phyloP scores from a whole-genome alignment of 106 monocot genomes.

The Phalaenopsis equestris region DNA sequence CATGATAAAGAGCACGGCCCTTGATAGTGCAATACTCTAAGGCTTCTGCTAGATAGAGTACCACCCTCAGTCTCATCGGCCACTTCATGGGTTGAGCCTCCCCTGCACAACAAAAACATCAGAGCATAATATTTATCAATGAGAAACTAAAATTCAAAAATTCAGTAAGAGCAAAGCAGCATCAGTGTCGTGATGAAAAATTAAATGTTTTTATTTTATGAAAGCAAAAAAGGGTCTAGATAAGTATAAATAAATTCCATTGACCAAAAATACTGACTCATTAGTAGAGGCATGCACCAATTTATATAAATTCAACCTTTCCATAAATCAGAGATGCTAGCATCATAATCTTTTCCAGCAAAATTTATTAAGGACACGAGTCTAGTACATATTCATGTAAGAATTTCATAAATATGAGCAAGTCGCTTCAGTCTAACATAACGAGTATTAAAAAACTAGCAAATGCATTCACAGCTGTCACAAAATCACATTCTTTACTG shows the following conservation, averaged over 20 bases:
- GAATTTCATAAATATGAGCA: background rate
- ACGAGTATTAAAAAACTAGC: background rate
- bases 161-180: background rate
- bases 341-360: background rate
- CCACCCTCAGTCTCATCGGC: slow-evolving; percentile 42
- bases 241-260: background rate
- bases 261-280: background rate
- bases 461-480: background rate
- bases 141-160: background rate
- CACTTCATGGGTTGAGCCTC: slow-evolving; percentile 34
- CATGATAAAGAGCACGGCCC: slow-evolving; percentile 39
- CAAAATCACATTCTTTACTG: background rate
- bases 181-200: background rate
- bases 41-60: slow-evolving; percentile 36
- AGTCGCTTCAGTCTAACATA: background rate
- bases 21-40: slow-evolving; percentile 37
- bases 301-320: background rate
- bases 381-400: background rate
- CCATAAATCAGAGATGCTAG: background rate
- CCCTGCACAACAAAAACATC: slow-evolving; percentile 17
- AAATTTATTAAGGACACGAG: background rate
- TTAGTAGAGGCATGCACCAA: background rate
- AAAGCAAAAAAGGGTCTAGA: background rate
- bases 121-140: background rate
- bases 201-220: background rate